Conservation (phyloP, 192 early-diverging fungal species). For the Backusella macrospora region DNA sequence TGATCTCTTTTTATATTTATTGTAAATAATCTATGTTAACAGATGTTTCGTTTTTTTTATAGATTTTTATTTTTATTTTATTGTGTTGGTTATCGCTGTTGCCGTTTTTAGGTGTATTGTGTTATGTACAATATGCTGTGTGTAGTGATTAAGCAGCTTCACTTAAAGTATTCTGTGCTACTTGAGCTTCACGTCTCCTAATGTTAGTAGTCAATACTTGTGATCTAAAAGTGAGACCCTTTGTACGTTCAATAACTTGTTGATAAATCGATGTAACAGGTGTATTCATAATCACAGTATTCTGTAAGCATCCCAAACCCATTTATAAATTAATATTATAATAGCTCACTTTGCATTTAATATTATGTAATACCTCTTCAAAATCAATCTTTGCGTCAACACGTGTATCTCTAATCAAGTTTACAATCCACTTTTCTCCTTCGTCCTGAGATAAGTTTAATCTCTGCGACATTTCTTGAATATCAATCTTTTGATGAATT, state of each 20-base stretch:
- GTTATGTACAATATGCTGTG: no score
- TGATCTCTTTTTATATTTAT: no score
- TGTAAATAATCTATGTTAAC: no score
- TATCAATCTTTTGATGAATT: constrained; percentile 96
- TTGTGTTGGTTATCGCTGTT: not conserved
- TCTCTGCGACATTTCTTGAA: constrained; percentile 79
- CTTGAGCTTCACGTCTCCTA: constrained; percentile 76
- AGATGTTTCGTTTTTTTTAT: no score
- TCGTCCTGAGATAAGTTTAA: constrained; percentile 87
- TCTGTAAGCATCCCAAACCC: constrained; percentile 40
- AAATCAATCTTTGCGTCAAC: constrained; percentile 98
- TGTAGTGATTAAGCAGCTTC: constrained; percentile 23
- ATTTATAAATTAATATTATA: not conserved
- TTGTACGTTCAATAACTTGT: constrained; percentile 95
- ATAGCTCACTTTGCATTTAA: constrained; percentile 12
- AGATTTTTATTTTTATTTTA: no score
- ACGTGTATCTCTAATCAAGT: constrained; percentile 93
- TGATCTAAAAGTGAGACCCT: constrained; percentile 88
- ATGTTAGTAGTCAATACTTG: constrained; percentile 86
- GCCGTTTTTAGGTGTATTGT: not conserved
- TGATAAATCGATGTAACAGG: constrained; percentile 87
- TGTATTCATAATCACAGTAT: constrained; percentile 94
- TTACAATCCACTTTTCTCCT: constrained; percentile 98
- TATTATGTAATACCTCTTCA: constrained; percentile 60
- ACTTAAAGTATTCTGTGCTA: constrained; percentile 31